phyloP scores from a whole-genome alignment of 2,329 filamentous ascomycete species.

The Plectosphaerella sp. region DNA sequence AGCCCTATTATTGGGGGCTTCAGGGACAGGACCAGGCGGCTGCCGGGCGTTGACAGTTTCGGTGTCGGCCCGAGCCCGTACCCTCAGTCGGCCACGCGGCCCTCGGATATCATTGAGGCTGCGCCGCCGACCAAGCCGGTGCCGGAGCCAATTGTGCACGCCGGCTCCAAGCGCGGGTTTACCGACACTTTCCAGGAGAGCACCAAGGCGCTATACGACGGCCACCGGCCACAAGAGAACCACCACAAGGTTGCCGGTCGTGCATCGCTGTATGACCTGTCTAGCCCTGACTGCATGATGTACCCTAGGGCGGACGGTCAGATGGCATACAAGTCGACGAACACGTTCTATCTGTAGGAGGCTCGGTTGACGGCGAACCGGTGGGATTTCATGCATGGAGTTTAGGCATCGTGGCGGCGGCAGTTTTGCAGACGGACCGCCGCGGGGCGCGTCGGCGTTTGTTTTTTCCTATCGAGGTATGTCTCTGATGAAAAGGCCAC shows the following conservation, averaged over 20 bases:
- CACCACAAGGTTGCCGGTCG: conserved; percentile 16
- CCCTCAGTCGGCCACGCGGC: background rate
- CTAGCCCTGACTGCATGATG: conserved; percentile 2
- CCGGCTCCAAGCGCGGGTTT: conserved; percentile 12
- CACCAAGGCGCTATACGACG: conserved; percentile 27
- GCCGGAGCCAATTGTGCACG: conserved; percentile 1
- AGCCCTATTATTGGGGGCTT: too few relatives aligned
- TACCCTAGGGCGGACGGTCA: conserved; percentile 31
- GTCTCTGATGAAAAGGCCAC: too few relatives aligned
- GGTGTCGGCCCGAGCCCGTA: background rate
- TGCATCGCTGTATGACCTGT: background rate
- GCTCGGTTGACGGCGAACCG: too few relatives aligned
- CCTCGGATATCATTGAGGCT: conserved; percentile 7
- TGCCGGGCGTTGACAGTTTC: background rate
- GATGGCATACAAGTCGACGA: conserved; percentile 6
- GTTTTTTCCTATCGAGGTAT: background rate
- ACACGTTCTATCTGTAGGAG: background rate
- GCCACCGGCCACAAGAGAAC: conserved; percentile 29
- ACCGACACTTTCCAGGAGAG: conserved; percentile 10
- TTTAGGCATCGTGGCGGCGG: too few relatives aligned
- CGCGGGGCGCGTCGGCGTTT: too few relatives aligned
- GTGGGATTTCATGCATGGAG: too few relatives aligned
- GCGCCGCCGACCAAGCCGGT: background rate
- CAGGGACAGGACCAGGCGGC: too few relatives aligned
- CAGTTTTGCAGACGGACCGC: too few relatives aligned